phyloP scores from a whole-genome alignment of 345 rosid species.

The Moricandia arvensis region DNA sequence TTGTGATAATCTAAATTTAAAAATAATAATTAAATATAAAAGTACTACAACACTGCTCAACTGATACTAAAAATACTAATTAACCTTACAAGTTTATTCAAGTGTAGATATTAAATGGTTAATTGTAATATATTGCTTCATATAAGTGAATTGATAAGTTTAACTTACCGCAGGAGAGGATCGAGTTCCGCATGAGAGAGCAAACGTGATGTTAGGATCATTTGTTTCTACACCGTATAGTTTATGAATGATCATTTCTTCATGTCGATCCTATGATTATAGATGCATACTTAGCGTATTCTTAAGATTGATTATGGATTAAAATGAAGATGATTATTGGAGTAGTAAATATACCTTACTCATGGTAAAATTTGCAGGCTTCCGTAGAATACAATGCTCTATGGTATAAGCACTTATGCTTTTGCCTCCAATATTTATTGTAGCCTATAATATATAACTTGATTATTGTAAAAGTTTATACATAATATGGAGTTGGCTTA shows the following conservation, averaged over 20 bases:
- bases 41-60: background rate
- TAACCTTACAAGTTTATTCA: background rate
- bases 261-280: constrained; percentile 45
- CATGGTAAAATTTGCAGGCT: constrained; percentile 44
- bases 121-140: no score
- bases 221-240: constrained; percentile 57
- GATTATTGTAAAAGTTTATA: constrained; percentile 5
- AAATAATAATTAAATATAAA: background rate
- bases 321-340: background rate
- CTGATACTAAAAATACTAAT: background rate
- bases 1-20: background rate
- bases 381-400: constrained; percentile 72
- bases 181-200: constrained; percentile 84
- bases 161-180: constrained; percentile 86
- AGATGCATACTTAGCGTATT: constrained; percentile 1
- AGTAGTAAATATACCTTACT: constrained; percentile 42
- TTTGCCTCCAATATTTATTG: constrained; percentile 78
- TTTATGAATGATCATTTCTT: constrained; percentile 57
- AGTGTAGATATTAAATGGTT: background rate
- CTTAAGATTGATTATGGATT: background rate
- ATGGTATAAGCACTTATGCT: constrained; percentile 72
- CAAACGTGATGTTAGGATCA: constrained; percentile 76
- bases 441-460: constrained; percentile 52
- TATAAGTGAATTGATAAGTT: background rate
- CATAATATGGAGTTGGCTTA: background rate